phyloP scores from a whole-genome alignment of 805 yeast genomes.

The Nakazawaea ishiwadae region DNA sequence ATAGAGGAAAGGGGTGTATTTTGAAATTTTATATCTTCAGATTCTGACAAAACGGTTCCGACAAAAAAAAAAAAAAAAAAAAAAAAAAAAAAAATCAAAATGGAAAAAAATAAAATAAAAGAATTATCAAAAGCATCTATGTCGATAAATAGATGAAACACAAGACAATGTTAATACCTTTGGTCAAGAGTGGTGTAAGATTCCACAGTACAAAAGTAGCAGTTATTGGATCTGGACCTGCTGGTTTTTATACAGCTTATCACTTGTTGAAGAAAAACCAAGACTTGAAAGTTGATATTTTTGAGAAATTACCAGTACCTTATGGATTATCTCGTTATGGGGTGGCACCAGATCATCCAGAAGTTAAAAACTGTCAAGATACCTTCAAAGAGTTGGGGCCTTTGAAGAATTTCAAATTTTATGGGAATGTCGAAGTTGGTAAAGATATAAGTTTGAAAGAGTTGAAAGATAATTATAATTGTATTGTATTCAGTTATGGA shows the following conservation, averaged over 20 bases:
- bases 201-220: conserved; percentile 42
- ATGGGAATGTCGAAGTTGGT: conserved; percentile 74
- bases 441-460: conserved; percentile 46
- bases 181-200: not conserved
- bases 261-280: conserved; percentile 50
- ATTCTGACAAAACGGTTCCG: too few relatives aligned
- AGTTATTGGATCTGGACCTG: conserved; percentile 93
- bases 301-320: conserved; percentile 84
- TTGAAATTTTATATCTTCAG: too few relatives aligned
- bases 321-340: conserved; percentile 90
- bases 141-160: too few relatives aligned
- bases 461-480: conserved; percentile 57
- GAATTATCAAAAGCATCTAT: too few relatives aligned
- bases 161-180: too few relatives aligned
- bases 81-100: too few relatives aligned
- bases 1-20: too few relatives aligned
- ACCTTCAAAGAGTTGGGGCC: conserved; percentile 55
- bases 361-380: conserved; percentile 81
- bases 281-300: conserved; percentile 55
- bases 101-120: too few relatives aligned
- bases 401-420: conserved; percentile 41
- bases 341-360: conserved; percentile 99
- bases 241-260: conserved; percentile 88
- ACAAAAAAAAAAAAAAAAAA: too few relatives aligned
- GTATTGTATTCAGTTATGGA: conserved; percentile 81